These are phyloP conservation scores for Theobroma grandiflorum DNA, from an alignment of 441 rosid species.

Conservation along the genomic window DNA sequence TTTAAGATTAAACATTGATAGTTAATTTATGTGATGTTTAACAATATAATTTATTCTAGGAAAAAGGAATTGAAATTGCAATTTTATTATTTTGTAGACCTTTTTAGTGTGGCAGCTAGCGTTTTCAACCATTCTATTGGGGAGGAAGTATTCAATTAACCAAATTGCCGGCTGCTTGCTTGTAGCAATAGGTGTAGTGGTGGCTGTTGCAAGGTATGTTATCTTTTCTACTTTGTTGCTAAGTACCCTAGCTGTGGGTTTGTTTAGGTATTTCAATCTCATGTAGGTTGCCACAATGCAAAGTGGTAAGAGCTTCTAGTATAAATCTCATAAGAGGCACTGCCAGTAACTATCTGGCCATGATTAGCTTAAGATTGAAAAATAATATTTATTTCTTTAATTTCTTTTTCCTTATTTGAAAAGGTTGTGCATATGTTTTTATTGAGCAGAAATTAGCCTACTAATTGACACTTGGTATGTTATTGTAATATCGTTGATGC, in stretches of 20 bases:
- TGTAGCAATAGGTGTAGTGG: slow-evolving; percentile 78
- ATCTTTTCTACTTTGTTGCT: background rate
- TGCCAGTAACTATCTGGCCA: background rate
- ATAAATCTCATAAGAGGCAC: background rate
- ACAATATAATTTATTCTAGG: background rate
- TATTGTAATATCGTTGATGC: background rate
- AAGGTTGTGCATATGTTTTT: too few relatives aligned
- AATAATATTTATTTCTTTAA: too few relatives aligned
- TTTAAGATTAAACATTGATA: slow-evolving; percentile 4
- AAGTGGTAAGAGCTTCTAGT: background rate
- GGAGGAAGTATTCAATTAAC: slow-evolving; percentile 63
- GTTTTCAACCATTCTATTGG: slow-evolving; percentile 67
- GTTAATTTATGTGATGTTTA: slow-evolving; percentile 15
- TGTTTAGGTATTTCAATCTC: background rate
- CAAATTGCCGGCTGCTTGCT: slow-evolving; percentile 81
- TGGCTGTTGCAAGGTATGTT: slow-evolving; percentile 79
- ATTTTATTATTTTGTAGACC: slow-evolving; percentile 54
- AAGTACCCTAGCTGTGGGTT: background rate
- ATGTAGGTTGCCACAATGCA: background rate
- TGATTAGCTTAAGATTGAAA: background rate
- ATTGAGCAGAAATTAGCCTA: background rate
- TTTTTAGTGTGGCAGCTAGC: slow-evolving; percentile 88
- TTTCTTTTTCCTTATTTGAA: too few relatives aligned
- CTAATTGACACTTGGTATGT: background rate
- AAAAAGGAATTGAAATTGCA: background rate